Base-by-base conservation (phyloP, 768 basidiomycete genomes). In the Mycena albidolilacea region DNA sequence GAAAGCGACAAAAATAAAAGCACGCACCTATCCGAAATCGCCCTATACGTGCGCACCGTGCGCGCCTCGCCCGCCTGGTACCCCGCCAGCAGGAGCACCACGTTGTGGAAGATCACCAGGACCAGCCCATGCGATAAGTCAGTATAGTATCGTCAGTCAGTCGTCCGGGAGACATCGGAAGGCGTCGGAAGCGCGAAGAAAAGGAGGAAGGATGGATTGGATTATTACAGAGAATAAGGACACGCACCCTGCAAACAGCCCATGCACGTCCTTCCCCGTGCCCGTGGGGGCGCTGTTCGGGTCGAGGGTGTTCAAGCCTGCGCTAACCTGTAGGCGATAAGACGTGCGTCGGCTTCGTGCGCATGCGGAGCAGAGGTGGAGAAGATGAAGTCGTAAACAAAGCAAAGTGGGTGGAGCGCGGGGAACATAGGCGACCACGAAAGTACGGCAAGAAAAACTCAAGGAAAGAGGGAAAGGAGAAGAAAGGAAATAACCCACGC, bases 81-180 rank as follows among this genome's bases (percentile, higher is more conserved):
- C 1, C 94, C 94, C 7, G 91, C 85, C 39, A 93, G 78, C 0
- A 93, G 87, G 3, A 95, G 85, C 7, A 95, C 88, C 63, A 91
- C 87, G 37, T 93, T 92, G 65, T 93, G 85, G 77, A 95, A 95
- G 4, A 93, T 92, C 93, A 95, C 95, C 9, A 95, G 81, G 0
- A 93, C 88, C 19, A 95, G 83, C 15, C 92, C 93, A 30, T 3
- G 30, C 30, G 3, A 58, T 7, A 21, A 6, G n/a, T 6, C 7
- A 7, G 50, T 17, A 15, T 6, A 17, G 11, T 19, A n/a, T 7
- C 7, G 50, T 14, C 1, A 52, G 50, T 11, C 7, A 7, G 50
- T n/a, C n/a, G n/a, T 8, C 30, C 19, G n/a, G 5, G 11, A 7
- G 30, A 30, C 30, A 52, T 19, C 7, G 50, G n/a, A 21, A 8